Evolutionary conservation across 495 filamentous ascomycete species (phyloP), one percentile per base, ranked within the genome.

Genomic region (Ascobolus immersus): DNA sequence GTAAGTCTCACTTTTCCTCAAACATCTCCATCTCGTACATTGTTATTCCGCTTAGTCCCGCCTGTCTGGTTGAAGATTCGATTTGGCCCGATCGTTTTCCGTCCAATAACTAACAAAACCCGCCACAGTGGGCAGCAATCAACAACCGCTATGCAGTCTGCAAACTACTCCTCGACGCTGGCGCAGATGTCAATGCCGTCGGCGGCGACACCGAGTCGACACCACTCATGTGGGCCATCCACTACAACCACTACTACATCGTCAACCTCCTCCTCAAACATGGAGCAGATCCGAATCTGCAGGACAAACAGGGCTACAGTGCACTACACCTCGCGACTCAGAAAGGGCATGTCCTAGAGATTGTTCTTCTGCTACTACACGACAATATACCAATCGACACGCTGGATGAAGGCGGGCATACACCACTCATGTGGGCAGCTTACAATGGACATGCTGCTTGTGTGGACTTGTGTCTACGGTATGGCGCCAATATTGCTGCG

Each of bases 101-200:
- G 5, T 11, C 36, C 10, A 38, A 37, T 25, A 18, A 12, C 2
- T 28, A 14, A 23, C 14, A 38, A 33, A 40, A 35, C 35, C n/a
- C 25, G 28, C 35, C 39, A 15, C 53, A 96, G 84, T 96, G 86
- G 86, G 86, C 86, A 11, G 79, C 86, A n/a, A 93, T 94, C 54
- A 93, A 94, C 55, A 92, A 92, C 51, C 84, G 90, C 51, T 89
- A 80, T 55, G 74, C 78, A 36, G 73, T 91, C 59, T 92, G 84
- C 64, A 82, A 86, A 52, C 89, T 86, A 50, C 69, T 96, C 10
- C 64, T 96, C 40, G 74, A 91, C 38, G 61, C 63, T 34, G 86
- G 86, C 41, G 86, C 81, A 48, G 71, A 82, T 47, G 75, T 93
- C 43, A 92, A 96, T 51, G 74, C 73, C 37, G 84, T 84, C 55